phyloP scores from a whole-genome alignment of 2,329 filamentous ascomycete species.

The Emericellopsis atlantica region DNA sequence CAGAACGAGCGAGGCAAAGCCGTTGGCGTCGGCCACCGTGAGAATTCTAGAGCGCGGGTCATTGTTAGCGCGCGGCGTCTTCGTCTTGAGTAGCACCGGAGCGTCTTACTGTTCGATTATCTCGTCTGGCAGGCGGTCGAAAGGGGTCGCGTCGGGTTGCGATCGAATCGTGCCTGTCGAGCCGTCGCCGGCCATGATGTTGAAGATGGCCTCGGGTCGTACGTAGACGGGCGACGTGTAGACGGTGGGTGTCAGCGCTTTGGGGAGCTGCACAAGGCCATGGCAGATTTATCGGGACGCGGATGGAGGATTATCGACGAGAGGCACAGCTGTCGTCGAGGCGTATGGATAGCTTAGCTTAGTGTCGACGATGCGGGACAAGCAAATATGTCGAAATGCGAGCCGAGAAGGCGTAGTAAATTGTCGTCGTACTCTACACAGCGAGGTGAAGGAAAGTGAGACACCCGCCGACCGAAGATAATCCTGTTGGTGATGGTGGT shows the following conservation, averaged over 20 bases:
- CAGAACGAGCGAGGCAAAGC: constrained; percentile 53
- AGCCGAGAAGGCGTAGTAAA: no score
- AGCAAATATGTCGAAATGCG: no score
- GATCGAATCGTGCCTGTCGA: neutral
- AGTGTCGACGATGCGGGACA: no score
- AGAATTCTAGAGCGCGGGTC: constrained; percentile 37
- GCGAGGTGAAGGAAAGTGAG: no score
- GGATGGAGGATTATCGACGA: neutral
- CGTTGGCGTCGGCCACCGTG: constrained; percentile 43
- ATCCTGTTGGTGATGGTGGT: no score
- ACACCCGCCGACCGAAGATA: no score
- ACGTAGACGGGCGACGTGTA: neutral
- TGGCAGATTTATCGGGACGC: neutral
- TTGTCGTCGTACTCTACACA: no score
- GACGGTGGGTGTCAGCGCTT: neutral
- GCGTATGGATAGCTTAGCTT: no score
- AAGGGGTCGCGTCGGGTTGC: constrained; percentile 13
- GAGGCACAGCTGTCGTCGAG: no score
- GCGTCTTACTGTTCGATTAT: constrained; percentile 53
- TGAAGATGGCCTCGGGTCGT: neutral
- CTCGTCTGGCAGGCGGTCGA: constrained; percentile 50
- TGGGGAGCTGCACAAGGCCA: neutral
- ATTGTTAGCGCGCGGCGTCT: no score
- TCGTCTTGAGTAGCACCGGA: neutral
- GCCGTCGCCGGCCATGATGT: neutral